Percentiles rank a stretch among this genome's conserved stretches.
Evolutionary conservation across 192 early-diverging fungal species (phyloP).

Genomic region (Dimargaris cristalligena): DNA sequence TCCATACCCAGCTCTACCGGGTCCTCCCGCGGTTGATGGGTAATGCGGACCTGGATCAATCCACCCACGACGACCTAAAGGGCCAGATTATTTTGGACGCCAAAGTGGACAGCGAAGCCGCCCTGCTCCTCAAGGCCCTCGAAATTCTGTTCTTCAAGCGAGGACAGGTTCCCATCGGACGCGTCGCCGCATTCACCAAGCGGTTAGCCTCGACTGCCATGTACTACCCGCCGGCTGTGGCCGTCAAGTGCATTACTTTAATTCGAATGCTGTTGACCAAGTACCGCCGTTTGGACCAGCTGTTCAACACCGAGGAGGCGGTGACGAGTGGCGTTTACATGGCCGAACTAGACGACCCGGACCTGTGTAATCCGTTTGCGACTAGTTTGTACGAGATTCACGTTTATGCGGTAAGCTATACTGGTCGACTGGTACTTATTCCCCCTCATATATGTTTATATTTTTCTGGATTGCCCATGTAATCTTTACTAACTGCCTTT

Average conservation of each 20-base stretch:
- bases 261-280: conserved; percentile 28
- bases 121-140: conserved; percentile 65
- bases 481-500: no score
- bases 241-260: conserved; percentile 44
- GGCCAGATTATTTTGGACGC: conserved; percentile 29
- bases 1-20: conserved; percentile 71
- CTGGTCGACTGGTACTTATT: no score
- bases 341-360: conserved; percentile 70
- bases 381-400: conserved; percentile 77
- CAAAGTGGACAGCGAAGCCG: conserved; percentile 47
- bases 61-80: conserved; percentile 13
- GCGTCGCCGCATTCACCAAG: conserved; percentile 81
- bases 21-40: conserved; percentile 51
- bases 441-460: no score
- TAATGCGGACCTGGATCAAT: conserved; percentile 43
- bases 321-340: conserved; percentile 58
- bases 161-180: conserved; percentile 52
- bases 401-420: conserved; percentile 55
- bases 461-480: no score
- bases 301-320: conserved; percentile 41
- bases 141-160: conserved; percentile 76
- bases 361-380: conserved; percentile 89
- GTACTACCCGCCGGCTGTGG: conserved; percentile 58
- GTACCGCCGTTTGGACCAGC: conserved; percentile 40
- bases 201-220: conserved; percentile 52